phyloP scores from a whole-genome alignment of 371 early-diverging fungal genomes.

The Parasitella parasitica region DNA sequence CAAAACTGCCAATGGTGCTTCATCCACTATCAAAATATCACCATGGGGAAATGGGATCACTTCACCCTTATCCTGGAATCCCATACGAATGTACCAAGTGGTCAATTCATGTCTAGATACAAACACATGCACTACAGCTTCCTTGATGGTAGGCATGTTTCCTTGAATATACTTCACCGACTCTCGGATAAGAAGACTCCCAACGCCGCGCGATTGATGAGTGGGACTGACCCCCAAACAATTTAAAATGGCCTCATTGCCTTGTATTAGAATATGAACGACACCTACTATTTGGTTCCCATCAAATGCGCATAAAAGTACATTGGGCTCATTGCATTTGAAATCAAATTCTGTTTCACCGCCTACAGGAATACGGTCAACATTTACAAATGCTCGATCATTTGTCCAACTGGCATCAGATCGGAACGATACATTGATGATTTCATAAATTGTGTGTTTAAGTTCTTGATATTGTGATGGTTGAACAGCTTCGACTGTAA shows the following conservation, averaged over 20 bases:
- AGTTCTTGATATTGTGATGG: neutral
- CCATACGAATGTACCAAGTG: constrained; percentile 48
- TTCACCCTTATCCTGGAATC: constrained; percentile 48
- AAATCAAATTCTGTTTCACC: constrained; percentile 1
- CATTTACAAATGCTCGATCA: constrained; percentile 7
- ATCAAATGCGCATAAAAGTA: constrained; percentile 17
- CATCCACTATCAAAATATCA: neutral
- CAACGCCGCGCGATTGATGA: constrained; percentile 54
- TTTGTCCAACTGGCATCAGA: constrained; percentile 26
- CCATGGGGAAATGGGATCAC: constrained; percentile 21
- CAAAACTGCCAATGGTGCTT: constrained; percentile 6
- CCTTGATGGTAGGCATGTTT: constrained; percentile 25
- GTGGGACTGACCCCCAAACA: constrained; percentile 49
- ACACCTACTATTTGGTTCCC: constrained; percentile 28
- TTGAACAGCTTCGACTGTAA: neutral
- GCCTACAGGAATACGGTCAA: constrained; percentile 5
- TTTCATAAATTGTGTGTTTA: neutral
- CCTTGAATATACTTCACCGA: constrained; percentile 32
- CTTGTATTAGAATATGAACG: constrained; percentile 17
- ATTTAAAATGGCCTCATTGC: constrained; percentile 24
- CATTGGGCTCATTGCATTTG: constrained; percentile 1
- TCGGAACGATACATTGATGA: constrained; percentile 20
- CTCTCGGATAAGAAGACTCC: constrained; percentile 44
- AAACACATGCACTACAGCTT: constrained; percentile 37
- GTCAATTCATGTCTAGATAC: constrained; percentile 42